phyloP scores from a whole-genome alignment of 805 yeast genomes.

The Candida stauntonica region DNA sequence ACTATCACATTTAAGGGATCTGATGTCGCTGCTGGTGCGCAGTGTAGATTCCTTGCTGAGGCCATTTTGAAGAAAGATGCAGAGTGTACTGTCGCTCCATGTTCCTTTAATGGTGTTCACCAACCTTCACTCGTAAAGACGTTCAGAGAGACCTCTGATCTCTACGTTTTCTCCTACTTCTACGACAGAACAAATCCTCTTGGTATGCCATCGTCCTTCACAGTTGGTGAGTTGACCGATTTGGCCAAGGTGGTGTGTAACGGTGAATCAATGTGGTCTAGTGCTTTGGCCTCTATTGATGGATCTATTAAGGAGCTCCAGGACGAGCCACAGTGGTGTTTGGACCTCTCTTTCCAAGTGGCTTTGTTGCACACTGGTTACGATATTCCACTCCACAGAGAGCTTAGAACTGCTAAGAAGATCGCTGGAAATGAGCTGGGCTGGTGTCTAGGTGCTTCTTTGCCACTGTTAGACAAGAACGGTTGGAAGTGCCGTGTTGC shows the following conservation, averaged over 20 bases:
- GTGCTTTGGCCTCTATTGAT: slow-evolving; percentile 58
- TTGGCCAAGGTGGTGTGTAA: slow-evolving; percentile 81
- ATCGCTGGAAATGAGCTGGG: slow-evolving; percentile 90
- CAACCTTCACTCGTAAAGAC: slow-evolving; percentile 87
- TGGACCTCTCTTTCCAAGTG: slow-evolving; percentile 86
- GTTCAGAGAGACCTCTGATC: slow-evolving; percentile 67
- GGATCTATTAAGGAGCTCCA: slow-evolving; percentile 62
- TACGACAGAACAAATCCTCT: slow-evolving; percentile 92
- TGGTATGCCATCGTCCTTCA: slow-evolving; percentile 91
- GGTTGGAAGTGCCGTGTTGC: slow-evolving; percentile 62
- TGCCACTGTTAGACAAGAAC: slow-evolving; percentile 72
- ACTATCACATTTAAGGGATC: slow-evolving; percentile 66
- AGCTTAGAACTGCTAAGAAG: slow-evolving; percentile 87
- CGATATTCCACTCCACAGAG: slow-evolving; percentile 87
- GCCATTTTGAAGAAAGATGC: slow-evolving; percentile 76
- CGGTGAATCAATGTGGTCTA: slow-evolving; percentile 74
- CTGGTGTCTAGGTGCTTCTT: slow-evolving; percentile 98
- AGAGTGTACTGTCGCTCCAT: slow-evolving; percentile 70
- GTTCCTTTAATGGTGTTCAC: slow-evolving; percentile 96
- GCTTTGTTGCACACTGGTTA: slow-evolving; percentile 94
- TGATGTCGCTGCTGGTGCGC: slow-evolving; percentile 60
- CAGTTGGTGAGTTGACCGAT: slow-evolving; percentile 77
- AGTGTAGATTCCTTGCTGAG: slow-evolving; percentile 86
- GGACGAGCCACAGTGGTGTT: slow-evolving; percentile 90
- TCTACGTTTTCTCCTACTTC: slow-evolving; percentile 90